These are phyloP conservation scores for Solanum chilense DNA, from an alignment of 257 asterid genomes.

Conservation along the genomic window DNA sequence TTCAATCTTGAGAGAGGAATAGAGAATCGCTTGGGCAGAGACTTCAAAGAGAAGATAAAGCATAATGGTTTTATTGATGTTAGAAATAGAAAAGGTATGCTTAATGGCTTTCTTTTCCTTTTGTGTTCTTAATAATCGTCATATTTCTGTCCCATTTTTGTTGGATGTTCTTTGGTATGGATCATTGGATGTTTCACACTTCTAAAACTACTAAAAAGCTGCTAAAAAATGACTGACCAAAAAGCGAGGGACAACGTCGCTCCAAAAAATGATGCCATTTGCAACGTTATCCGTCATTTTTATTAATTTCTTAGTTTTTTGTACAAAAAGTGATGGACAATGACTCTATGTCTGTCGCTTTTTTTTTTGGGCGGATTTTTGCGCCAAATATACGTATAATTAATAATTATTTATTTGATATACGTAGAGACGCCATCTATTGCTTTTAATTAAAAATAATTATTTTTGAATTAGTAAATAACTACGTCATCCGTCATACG, in stretches of 20 bases:
- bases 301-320: no score
- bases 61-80: constrained; percentile 59
- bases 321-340: not conserved
- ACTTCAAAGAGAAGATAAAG: constrained; percentile 45
- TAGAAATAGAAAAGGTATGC: constrained; percentile 51
- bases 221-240: no score
- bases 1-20: constrained; percentile 67
- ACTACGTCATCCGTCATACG: no score
- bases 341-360: not conserved
- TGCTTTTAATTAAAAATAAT: no score
- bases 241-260: not conserved
- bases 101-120: not conserved
- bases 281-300: not conserved
- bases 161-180: not conserved
- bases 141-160: not conserved
- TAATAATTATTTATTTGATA: no score
- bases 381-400: not conserved
- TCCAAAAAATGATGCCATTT: not conserved
- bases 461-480: no score
- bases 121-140: not conserved
- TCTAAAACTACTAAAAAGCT: not conserved
- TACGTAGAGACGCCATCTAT: not conserved
- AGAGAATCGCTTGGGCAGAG: constrained; percentile 77
- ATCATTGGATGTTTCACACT: not conserved
- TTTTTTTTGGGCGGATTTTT: not conserved